Percentiles rank a stretch among this genome's conserved stretches.
Conservation (phyloP, 352 stramenopile species). For the Globisporangium abappressorium region DNA sequence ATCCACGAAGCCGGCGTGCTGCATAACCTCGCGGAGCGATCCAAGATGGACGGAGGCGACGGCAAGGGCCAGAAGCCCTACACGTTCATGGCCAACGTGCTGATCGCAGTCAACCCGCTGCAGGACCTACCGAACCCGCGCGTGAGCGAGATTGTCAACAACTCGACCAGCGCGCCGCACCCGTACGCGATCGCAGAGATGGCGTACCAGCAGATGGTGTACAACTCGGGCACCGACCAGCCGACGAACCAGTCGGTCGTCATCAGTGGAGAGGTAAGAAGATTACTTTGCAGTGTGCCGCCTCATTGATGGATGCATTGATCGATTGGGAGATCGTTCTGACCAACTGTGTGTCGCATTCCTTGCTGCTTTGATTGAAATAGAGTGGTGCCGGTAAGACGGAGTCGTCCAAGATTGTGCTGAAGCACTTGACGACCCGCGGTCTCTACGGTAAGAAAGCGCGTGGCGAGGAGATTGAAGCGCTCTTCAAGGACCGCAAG, state of each 20-base stretch:
- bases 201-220: constrained; percentile 91
- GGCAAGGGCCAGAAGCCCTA: constrained; percentile 76
- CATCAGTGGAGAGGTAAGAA: constrained; percentile 66
- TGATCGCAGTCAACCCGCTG: constrained; percentile 91
- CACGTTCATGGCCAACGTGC: constrained; percentile 93
- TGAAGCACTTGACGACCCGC: constrained; percentile 85
- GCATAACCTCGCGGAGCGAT: constrained; percentile 93
- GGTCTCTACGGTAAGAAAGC: constrained; percentile 86
- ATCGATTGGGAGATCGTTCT: not conserved
- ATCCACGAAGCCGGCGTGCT: constrained; percentile 94
- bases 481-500: constrained; percentile 43
- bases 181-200: constrained; percentile 89
- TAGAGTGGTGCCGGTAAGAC: constrained; percentile 86
- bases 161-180: constrained; percentile 69
- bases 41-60: constrained; percentile 81
- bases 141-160: constrained; percentile 77
- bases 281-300: not conserved
- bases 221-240: constrained; percentile 81
- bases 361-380: not conserved
- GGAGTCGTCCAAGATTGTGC: constrained; percentile 89
- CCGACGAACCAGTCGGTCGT: constrained; percentile 87
- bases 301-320: not conserved
- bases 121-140: constrained; percentile 74
- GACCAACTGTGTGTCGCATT: not conserved
- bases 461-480: constrained; percentile 69